Conservation (phyloP, 352 stramenopile species). For the Phytophthora pistaciae region DNA sequence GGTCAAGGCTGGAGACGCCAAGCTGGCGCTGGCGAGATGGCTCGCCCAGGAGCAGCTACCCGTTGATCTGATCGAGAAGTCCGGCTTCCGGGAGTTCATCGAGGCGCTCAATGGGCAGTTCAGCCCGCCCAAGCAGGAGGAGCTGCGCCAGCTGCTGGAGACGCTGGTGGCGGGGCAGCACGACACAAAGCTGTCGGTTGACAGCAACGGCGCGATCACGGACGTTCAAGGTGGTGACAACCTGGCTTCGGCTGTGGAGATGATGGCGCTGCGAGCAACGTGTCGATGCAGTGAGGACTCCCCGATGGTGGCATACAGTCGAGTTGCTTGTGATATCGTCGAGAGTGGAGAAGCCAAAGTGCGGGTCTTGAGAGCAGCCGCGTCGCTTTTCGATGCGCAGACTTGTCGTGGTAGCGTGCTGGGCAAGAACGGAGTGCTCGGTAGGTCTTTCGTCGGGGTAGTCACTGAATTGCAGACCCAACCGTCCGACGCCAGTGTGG, state of each 20-base stretch:
- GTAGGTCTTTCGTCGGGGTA: conserved; percentile 48
- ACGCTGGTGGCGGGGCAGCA: conserved; percentile 19
- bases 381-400: conserved; percentile 43
- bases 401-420: conserved; percentile 40
- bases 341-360: conserved; percentile 39
- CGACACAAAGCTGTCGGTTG: conserved; percentile 14
- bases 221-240: background rate
- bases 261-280: conserved; percentile 44
- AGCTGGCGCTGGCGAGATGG: conserved; percentile 48
- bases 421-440: conserved; percentile 54
- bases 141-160: conserved; percentile 38
- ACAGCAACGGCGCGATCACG: background rate
- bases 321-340: conserved; percentile 36
- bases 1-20: conserved; percentile 36
- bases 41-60: conserved; percentile 57
- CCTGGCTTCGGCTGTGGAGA: conserved; percentile 19
- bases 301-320: conserved; percentile 34
- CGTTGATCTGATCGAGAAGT: conserved; percentile 46
- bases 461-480: conserved; percentile 32
- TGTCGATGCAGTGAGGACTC: conserved; percentile 44
- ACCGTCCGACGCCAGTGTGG: background rate
- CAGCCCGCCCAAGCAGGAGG: conserved; percentile 28
- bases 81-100: conserved; percentile 48
- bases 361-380: conserved; percentile 43
- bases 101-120: conserved; percentile 49